Evolutionary conservation across 345 rosid genomes (phyloP), one percentile per base, ranked within the genome.

Genomic region (Rhodomyrtus tomentosa): DNA sequence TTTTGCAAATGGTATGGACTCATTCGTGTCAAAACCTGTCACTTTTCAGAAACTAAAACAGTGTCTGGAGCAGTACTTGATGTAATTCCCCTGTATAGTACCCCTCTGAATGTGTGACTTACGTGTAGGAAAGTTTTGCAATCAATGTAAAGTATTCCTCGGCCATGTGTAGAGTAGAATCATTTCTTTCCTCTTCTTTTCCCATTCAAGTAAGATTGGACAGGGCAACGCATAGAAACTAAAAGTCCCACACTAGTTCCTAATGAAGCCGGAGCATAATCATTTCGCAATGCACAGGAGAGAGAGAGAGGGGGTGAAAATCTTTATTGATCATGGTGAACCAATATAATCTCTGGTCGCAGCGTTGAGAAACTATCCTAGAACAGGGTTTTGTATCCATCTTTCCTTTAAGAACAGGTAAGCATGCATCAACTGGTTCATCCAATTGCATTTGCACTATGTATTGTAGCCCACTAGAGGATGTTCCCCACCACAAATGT

Each of bases 1-100:
- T 88, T 96, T 73, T 68, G 93, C 94, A 73, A 96, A 94, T 72
- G 99, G 99, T 62, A 96, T 96, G 97, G 96, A 95, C 85, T 96
- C 99, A 0, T 96, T 95, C 85, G 94, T 93, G 81, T 95, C 99
- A 16, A 95, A 96, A 87, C 99, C 99, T 29, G 93, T 94, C 83
- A 95, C 98, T 20, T 93, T 92, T 87, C 95, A 92, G 83, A 96
- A 95, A 84, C 88, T 95, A 51, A 93, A 88, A 88, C 93, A 91
- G 85, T 96, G 98, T 86, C 89, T 96, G 10, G 93, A 91, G 81
- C 90, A 93, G 85, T 92, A 93, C 87, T 84, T 92, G 82, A 85
- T 89, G 36, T 92, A 91, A 91, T 29, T 68, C 45, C 79, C 76
- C 45, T 68, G 79, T 68, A 68, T 68, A 68, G 29, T 52, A 59